Evolutionary conservation across 208 protist genomes (phyloP), one percentile per base, ranked within the genome.

Genomic region (Wallacemonas sp.): DNA sequence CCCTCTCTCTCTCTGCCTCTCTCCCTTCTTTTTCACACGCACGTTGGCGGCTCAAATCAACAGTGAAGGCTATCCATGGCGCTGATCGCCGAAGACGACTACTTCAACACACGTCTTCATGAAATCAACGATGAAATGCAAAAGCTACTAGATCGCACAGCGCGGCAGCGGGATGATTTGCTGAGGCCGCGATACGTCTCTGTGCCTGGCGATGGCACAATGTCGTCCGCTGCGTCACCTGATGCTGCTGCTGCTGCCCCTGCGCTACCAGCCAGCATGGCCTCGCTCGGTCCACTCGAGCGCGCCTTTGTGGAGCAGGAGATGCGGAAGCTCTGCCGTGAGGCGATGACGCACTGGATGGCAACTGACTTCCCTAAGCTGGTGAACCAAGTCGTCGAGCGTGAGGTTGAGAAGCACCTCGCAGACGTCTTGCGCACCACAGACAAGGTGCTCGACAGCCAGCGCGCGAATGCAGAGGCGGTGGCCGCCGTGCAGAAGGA

Each of bases 111-210:
- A 1, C 81, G 83, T 2, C 77, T 94, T 32, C 56, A 83, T 29
- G 78, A 81, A 39, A 86, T 90, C 23, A 92, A 92, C 52, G 62
- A 72, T n/a, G 88, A 94, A 56, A 88, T 92, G 85, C 78, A 89
- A 61, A 65, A 36, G 24, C 66, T 92, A 0, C 78, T 94, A 23
- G 76, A 85, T 26, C 76, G 78, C 23, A 89, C 84, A 1, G 67
- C 69, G 27, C 62, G 71, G 6, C 74, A 83, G 21, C 76, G 80
- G 11, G 68, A 80, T 26, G 71, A 72, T 21, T 36, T 91, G 26
- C 52, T 21, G 30, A 39, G 52, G 60, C 65, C 58, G 47, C 36
- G 61, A 34, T 52, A 34, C 34, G 8, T 23, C 11, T 60, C 29
- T 33, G 16, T 36, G 36, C 44, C n/a, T n/a, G n/a, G n/a, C 30